Evolutionary conservation across 768 basidiomycete genomes (phyloP), one percentile per base, ranked within the genome.

Genomic region (Boletus fagicola): DNA sequence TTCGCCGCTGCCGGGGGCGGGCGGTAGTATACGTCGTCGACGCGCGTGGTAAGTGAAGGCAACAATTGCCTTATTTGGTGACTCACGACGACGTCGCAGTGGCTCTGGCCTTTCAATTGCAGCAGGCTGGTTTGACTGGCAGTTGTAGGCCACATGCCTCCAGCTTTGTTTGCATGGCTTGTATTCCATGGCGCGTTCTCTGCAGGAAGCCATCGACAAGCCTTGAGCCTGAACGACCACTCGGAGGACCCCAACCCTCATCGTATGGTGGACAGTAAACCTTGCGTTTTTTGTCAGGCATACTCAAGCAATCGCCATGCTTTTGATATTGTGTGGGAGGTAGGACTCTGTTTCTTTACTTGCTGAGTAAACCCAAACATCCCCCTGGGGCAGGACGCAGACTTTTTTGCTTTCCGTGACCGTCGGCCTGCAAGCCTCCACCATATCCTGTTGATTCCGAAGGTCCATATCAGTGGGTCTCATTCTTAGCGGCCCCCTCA

Each of bases 391-490:
- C 33, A 84, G 83, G 79, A 83, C 56, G 68, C 74, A 1, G 62
- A 63, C 5, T 83, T 83, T 56, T 54, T 84, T 12, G 83, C 81
- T 5, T 85, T 85, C 51, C 66, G 73, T 46, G 84, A 85, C 60
- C 70, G 69, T 46, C 74, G 63, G n/a, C 83, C 84, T 6, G 78
- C 81, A 1, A 73, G 78, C 46, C 59, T 66, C 53, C 72, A 81
- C 40, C 84, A 85, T 61, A 72, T 82, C 38, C 78, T 77, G 53
- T 58, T 86, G 42, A 75, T 83, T 28, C 81, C 84, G 4, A 84
- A 77, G 61, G 58, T 35, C 6, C 84, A 86, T 58, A 80, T 84
- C 8, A 66, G 84, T 82, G 56, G 26, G 76, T 58, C 28, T 24
- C 45, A 10, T 3, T 43, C 22, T 33, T 31, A 5, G 7, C 36